Base-by-base conservation (phyloP, 495 filamentous ascomycete genomes). In the Venustampulla echinocandica region DNA sequence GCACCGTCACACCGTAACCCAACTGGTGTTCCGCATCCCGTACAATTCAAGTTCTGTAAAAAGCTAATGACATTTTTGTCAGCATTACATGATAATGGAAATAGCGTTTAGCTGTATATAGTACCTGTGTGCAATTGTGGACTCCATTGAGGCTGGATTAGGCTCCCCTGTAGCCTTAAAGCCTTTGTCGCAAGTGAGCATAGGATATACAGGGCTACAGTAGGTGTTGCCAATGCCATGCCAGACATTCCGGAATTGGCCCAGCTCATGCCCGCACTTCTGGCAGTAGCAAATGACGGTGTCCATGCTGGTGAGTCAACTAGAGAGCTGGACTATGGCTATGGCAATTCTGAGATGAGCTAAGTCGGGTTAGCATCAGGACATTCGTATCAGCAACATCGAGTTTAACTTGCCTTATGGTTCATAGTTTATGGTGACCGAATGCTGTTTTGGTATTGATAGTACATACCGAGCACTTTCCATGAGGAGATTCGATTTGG, bases 241-340 rank as follows among this genome's bases (percentile, higher is more conserved):
- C 70, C 69, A 74, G 7, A 64, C 40, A 44, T 74, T 73, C 46
- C 56, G 19, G 25, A 68, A 68, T 1, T 47, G 37, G 14, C 65
- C 66, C 9, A 74, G 38, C 6, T 53, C 46, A 10, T 44, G 30
- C 15, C 54, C 50, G 56, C 72, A 73, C 25, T 64, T 52, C 23
- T 52, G 52, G 52, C 71, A 75, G 22, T 47, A 58, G 46, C 63
- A 67, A 13, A 44, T 23, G 15, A 67, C 39, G 6, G 14, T 28
- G 0, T 50, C 54, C 47, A 54, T 57, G n/a, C 22, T 23, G 15
- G 3, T 10, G 13, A 30, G 10, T 5, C 19, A 22, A 20, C 15
- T 7, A 14, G 19, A 21, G 20, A 15, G 27, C n/a, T 30, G 27
- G 27, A 7, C 7, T 7, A 30, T 30, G 7, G 27, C 27, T 7